Conservation (phyloP, 208 protist genomes). For the Trypanosoma rangeli region DNA sequence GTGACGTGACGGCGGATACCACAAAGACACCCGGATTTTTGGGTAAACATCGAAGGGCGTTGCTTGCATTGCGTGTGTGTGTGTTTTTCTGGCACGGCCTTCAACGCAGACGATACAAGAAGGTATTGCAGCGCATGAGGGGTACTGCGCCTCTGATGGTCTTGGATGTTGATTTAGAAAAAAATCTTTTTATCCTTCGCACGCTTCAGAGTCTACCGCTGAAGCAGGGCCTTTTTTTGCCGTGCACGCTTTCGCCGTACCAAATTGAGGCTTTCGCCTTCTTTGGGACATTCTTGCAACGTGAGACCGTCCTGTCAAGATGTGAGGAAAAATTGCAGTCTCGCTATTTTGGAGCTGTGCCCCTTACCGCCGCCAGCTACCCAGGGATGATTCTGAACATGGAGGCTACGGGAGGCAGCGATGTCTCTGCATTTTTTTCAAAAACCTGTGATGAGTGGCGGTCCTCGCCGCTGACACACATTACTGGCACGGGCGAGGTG, state of each 20-base stretch:
- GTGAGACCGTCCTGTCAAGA: conserved; percentile 5
- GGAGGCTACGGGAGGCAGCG: background rate
- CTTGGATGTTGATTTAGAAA: conserved; percentile 17
- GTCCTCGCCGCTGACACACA: background rate
- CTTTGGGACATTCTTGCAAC: conserved; percentile 20
- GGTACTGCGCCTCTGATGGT: conserved; percentile 18
- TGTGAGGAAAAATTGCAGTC: conserved; percentile 3
- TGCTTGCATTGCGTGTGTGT: conserved; percentile 52
- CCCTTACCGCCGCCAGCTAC: background rate
- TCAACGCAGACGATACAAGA: conserved; percentile 36
- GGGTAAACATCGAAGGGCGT: conserved; percentile 35
- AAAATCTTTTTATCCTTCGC: conserved; percentile 55
- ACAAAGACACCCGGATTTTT: background rate
- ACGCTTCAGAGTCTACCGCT: conserved; percentile 44
- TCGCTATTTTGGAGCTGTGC: background rate
- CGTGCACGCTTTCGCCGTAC: conserved; percentile 61
- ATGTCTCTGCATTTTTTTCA: background rate
- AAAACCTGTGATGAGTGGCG: background rate
- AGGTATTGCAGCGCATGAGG: conserved; percentile 15
- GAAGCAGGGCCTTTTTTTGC: conserved; percentile 46
- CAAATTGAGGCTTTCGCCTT: conserved; percentile 45
- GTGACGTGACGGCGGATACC: background rate
- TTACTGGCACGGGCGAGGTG: background rate
- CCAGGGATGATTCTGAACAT: background rate
- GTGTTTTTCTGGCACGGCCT: conserved; percentile 52